Evolutionary conservation across 1,284 basidiomycete genomes (phyloP).

Genomic region (Naganishia sp.): DNA sequence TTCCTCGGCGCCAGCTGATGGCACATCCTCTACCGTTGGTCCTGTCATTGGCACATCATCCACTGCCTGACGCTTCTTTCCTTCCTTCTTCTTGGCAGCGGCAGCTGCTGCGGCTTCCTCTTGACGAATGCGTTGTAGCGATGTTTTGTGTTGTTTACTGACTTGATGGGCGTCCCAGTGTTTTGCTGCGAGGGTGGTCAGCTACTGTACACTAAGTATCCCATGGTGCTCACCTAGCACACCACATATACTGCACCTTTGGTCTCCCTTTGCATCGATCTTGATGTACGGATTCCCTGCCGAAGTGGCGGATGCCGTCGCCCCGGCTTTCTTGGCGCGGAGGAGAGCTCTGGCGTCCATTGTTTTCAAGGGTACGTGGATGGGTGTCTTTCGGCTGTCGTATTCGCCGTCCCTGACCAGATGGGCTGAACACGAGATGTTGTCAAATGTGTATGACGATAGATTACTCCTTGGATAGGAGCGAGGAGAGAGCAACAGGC

Average conservation of each 20-base stretch:
- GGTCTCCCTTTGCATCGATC: constrained; percentile 46
- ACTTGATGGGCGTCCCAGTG: constrained; percentile 54
- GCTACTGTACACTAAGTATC: neutral
- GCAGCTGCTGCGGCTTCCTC: constrained; percentile 39
- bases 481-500: too few relatives aligned
- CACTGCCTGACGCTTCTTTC: constrained; percentile 18
- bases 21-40: constrained; percentile 14
- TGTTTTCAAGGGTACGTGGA: too few relatives aligned
- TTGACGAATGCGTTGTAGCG: constrained; percentile 47
- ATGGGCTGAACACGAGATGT: too few relatives aligned
- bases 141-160: constrained; percentile 53
- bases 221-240: constrained; percentile 45
- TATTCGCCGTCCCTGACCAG: too few relatives aligned
- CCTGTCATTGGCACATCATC: constrained; percentile 24
- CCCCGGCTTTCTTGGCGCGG: constrained; percentile 52
- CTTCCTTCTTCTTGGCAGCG: constrained; percentile 37
- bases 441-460: too few relatives aligned
- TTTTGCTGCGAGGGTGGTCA: constrained; percentile 41
- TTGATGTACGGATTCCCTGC: constrained; percentile 46
- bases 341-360: constrained; percentile 54
- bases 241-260: constrained; percentile 52
- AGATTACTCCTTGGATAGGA: too few relatives aligned
- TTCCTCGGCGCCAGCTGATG: constrained; percentile 12
- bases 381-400: too few relatives aligned
- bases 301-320: constrained; percentile 25